Evolutionary conservation across 495 filamentous ascomycete species (phyloP), one percentile per base, ranked within the genome.

Genomic region (Daldinia grandis): DNA sequence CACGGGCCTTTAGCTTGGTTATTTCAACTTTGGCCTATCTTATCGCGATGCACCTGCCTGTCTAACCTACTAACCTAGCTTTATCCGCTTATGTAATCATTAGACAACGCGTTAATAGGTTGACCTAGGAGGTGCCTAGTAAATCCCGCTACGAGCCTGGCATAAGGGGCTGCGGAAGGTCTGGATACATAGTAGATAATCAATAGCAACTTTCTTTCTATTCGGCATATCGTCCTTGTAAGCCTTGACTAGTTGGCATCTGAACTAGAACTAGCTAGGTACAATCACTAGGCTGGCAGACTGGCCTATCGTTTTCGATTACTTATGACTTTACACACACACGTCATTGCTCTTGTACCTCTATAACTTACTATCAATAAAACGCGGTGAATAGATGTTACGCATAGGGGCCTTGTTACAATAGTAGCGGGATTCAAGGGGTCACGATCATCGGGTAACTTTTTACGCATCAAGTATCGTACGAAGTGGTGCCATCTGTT

Each of bases 401-500:
- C 9, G 27, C 58, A 37, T 54, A 33, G 33, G 10, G 10, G 28
- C 3, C 58, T 47, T 62, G 50, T 40, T 62, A 50, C 50, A 58
- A 42, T 55, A 10, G 38, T 66, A 27, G 28, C n/a, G 49, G 21
- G 28, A 56, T 35, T 25, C 17, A 57, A 28, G 56, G 33, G 47
- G 28, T 68, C 64, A 68, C 64, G 17, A 19, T 54, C 54, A 44
- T 60, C 24, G 38, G 38, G 38, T 28, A 31, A 9, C 9, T 53
- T 64, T 38, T 64, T 70, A 69, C 66, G 47, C 54, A 70, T 74
- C 51, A 50, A 54, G 37, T 59, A 33, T 65, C 60, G 25, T 56
- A 70, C 56, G 55, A 58, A 51, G 55, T 64, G 64, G 64, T 50
- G 58, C 68, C 68, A 63, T 73, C 66, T 40, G 54, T 62, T 68